Percentiles rank a stretch among this genome's conserved stretches.
Conservation (phyloP, 1,139 yeast species). For the Debaryomyces nepalensis region DNA sequence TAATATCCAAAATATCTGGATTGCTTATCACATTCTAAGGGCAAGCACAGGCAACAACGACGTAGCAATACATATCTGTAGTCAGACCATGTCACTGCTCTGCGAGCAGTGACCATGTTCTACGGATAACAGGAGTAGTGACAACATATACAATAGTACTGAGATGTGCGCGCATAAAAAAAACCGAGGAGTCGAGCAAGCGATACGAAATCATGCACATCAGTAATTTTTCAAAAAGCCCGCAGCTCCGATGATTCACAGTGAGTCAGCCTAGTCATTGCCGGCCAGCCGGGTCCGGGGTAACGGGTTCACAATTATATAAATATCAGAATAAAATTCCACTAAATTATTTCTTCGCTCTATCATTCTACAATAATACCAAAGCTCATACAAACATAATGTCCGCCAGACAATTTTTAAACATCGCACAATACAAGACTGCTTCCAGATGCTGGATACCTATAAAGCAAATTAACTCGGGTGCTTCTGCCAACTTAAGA, state of each 20-base stretch:
- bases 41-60: too few species aligned
- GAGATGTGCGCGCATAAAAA: not conserved
- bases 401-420: slow-evolving; percentile 40
- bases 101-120: too few species aligned
- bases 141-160: not conserved
- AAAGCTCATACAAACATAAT: slow-evolving; percentile 20
- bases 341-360: not conserved
- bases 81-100: too few species aligned
- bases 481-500: slow-evolving; percentile 21
- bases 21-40: too few species aligned
- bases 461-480: slow-evolving; percentile 18
- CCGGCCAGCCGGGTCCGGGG: slow-evolving; percentile 19
- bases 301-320: slow-evolving; percentile 6
- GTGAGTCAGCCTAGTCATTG: slow-evolving; percentile 5
- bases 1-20: too few species aligned
- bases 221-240: slow-evolving; percentile 1
- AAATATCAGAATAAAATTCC: not conserved
- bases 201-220: not conserved
- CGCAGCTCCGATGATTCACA: slow-evolving; percentile 18
- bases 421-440: slow-evolving; percentile 44
- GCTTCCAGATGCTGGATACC: slow-evolving; percentile 55
- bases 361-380: not conserved
- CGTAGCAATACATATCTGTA: not conserved
- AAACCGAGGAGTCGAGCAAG: not conserved
- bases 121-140: not conserved